Percentiles rank a stretch among this genome's conserved stretches.
These are phyloP conservation scores for Cajanus cajan DNA, from an alignment of 306 rosid genomes.

Conservation along the genomic window DNA sequence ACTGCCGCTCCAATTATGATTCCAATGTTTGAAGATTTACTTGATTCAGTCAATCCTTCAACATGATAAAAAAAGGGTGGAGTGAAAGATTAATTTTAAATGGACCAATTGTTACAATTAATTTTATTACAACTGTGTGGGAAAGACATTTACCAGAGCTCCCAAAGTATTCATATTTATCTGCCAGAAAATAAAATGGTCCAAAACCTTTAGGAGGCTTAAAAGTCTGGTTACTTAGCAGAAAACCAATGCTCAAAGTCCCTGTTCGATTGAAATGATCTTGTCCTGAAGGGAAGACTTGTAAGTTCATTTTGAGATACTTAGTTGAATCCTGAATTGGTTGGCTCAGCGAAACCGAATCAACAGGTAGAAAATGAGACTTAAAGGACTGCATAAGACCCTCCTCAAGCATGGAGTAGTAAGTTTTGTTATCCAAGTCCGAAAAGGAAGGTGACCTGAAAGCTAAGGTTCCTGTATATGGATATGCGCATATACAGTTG, in stretches of 20 bases:
- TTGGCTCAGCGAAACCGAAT: conserved; percentile 37
- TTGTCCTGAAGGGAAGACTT: conserved; percentile 42
- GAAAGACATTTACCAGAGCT: conserved; percentile 24
- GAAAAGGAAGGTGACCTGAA: conserved; percentile 53
- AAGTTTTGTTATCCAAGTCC: conserved; percentile 20
- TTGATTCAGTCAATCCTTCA: not conserved
- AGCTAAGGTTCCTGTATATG: conserved; percentile 48
- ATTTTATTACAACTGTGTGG: not conserved
- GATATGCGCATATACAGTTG: conserved; percentile 57
- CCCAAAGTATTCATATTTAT: conserved; percentile 8
- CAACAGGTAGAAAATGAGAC: conserved; percentile 30
- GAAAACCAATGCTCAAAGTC: conserved; percentile 31
- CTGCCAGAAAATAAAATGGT: conserved; percentile 21
- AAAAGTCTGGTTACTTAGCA: conserved; percentile 54
- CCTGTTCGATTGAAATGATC: conserved; percentile 45
- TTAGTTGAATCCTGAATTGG: not conserved
- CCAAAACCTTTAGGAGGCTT: conserved; percentile 26
- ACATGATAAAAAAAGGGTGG: not conserved
- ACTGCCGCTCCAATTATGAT: conserved; percentile 54
- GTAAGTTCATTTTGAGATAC: conserved; percentile 34
- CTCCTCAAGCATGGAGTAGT: conserved; percentile 27
- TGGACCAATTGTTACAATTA: not conserved
- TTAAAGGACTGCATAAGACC: not conserved
- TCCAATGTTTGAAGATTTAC: conserved; percentile 26
- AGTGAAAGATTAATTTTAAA: not conserved